Percentiles rank a stretch among this genome's conserved stretches.
Evolutionary conservation across 768 basidiomycete genomes (phyloP).

Genomic region (Cyathus striatus): DNA sequence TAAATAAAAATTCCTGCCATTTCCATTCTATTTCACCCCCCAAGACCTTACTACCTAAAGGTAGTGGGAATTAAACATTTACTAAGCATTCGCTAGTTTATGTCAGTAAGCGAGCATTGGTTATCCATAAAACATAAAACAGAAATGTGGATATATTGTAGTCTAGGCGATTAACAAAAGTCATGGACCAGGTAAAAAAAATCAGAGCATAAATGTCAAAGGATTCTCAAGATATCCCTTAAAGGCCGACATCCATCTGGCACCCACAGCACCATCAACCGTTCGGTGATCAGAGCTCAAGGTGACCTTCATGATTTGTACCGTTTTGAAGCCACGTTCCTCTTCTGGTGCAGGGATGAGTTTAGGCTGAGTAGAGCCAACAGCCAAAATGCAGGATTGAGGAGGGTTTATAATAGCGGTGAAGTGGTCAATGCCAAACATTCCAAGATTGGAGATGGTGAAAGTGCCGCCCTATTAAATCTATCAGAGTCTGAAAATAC

Average conservation of each 20-base stretch:
- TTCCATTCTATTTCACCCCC: too few relatives aligned
- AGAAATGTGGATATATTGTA: too few relatives aligned
- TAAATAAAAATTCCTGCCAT: too few relatives aligned
- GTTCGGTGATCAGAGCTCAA: conserved; percentile 93
- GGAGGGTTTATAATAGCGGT: conserved; percentile 99
- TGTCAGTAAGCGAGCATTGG: too few relatives aligned
- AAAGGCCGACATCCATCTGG: conserved; percentile 89
- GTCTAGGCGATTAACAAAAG: too few relatives aligned
- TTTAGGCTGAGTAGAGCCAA: conserved; percentile 83
- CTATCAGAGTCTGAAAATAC: neutral
- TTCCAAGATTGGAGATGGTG: conserved; percentile 98
- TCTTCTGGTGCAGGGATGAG: conserved; percentile 84
- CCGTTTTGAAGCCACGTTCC: conserved; percentile 92
- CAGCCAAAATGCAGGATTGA: conserved; percentile 95
- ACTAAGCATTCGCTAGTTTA: too few relatives aligned
- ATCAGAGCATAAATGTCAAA: conserved; percentile 91
- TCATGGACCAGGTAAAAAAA: too few relatives aligned
- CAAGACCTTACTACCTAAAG: too few relatives aligned
- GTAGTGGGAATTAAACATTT: too few relatives aligned
- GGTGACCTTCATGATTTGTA: conserved; percentile 92
- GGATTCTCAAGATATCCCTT: conserved; percentile 97
- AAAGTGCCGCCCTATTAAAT: conserved; percentile 83
- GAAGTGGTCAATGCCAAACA: conserved; percentile 94
- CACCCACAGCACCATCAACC: conserved; percentile 94
- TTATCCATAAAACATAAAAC: too few relatives aligned